phyloP scores from a whole-genome alignment of 352 stramenopile species.

The Detonula confervacea region DNA sequence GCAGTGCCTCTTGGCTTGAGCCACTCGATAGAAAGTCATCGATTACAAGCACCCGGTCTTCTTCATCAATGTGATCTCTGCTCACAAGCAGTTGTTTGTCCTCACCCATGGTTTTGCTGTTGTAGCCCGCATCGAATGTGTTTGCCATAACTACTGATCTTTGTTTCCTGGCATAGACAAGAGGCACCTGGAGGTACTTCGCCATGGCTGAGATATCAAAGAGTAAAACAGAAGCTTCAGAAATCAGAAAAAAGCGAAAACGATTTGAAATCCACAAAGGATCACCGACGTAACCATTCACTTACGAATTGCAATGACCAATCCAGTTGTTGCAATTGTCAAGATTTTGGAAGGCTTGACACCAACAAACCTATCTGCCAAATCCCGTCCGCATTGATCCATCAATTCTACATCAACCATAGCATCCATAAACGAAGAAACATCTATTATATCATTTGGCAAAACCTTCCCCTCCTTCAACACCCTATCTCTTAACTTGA shows the following conservation, averaged over 20 bases:
- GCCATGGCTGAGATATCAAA: slow-evolving; percentile 72
- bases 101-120: slow-evolving; percentile 81
- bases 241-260: neutral
- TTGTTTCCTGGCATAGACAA: slow-evolving; percentile 86
- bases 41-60: slow-evolving; percentile 83
- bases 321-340: slow-evolving; percentile 84
- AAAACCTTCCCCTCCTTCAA: slow-evolving; percentile 83
- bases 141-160: slow-evolving; percentile 86
- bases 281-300: neutral
- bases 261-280: neutral
- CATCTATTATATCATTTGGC: slow-evolving; percentile 87
- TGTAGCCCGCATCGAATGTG: slow-evolving; percentile 80
- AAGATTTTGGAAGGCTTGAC: slow-evolving; percentile 84
- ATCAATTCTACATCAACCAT: slow-evolving; percentile 85
- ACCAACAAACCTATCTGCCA: slow-evolving; percentile 74
- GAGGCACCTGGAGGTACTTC: slow-evolving; percentile 84
- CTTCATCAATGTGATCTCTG: slow-evolving; percentile 78
- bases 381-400: slow-evolving; percentile 84
- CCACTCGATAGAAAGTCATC: slow-evolving; percentile 87
- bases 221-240: slow-evolving; percentile 1
- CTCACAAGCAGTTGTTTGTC: slow-evolving; percentile 82
- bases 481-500: slow-evolving; percentile 80
- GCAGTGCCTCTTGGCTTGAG: slow-evolving; percentile 81
- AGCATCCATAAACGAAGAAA: slow-evolving; percentile 86
- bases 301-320: slow-evolving; percentile 76